Evolutionary conservation across 2,329 filamentous ascomycete genomes (phyloP), one percentile per base, ranked within the genome.

Genomic region (Daldinia sp.): DNA sequence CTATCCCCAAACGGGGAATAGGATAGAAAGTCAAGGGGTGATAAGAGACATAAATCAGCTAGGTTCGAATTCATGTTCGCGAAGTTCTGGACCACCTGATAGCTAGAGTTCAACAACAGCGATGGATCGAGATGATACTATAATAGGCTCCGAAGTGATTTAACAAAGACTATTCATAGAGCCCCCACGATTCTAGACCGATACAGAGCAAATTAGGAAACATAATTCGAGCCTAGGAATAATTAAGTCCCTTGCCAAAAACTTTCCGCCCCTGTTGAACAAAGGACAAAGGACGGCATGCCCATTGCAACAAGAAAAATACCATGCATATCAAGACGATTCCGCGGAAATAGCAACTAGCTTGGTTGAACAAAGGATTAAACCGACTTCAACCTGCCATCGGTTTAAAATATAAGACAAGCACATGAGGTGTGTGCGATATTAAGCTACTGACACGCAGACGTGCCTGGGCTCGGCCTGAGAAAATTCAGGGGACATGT

Each of bases 281-380:
- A 15, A 58, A 37, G 53, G 53, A 57, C 46, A 28, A 28, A 9
- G 20, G 37, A 53, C 23, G 28, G 13, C 58, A 58, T n/a, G 54
- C 15, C n/a, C 42, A 35, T 44, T 39, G 57, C 46, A 23, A 66
- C 23, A 26, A 3, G 12, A 5, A 10, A 28, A 15, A 15, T 13
- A 4, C 6, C 13, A 28, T 13, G 10, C 13, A 15, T n/a, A 28
- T 48, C 44, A 9, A 6, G 44, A 28, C 9, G 0, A 48, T 15
- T 48, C 23, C 5, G 23, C 23, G 13, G 23, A 39, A 15, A 39
- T 3, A 4, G 5, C 35, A 13, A 39, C 28, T 6, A 6, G 4
- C 0, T 12, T 3, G 15, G 5, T n/a, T 26, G 0, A 26, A 28
- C 23, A 15, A 48, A 48, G 44, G 10, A 10, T 10, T 35, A 35